Evolutionary conservation across 108 stramenopile species (phyloP), one percentile per base, ranked within the genome.

Genomic region (Cyclotella choctawhatcheeana): DNA sequence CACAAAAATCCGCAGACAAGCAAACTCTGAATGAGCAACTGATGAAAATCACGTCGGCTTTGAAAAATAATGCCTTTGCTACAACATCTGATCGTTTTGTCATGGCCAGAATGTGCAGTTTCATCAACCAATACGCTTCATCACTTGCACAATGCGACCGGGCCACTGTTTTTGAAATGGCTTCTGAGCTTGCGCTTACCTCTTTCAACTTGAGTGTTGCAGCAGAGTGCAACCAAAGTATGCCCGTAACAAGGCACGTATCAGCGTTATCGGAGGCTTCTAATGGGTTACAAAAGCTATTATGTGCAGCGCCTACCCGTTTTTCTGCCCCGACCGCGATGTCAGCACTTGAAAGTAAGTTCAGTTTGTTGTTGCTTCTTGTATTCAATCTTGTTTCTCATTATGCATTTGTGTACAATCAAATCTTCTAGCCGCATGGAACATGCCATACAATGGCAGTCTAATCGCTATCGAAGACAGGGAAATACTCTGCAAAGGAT

Each of bases 201-300:
- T 78, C 82, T 7, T 82, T 87, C 58, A 74, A 78, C 40, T 60
- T 64, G 55, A 68, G 78, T 27, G 64, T 75, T 5, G 69, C 68
- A n/a, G n/a, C n/a, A 7, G 32, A 34, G 14, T 81, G 58, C 32
- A 54, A 72, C 14, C 31, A 66, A 12, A 44, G 33, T n/a, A 70
- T 50, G 16, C 61, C 83, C 53, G 26, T 59, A 21, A 32, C 69
- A 5, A 44, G 47, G 1, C 45, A 45, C 13, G 20, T 62, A 27
- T 82, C 85, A 24, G 83, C 85, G 22, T 72, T 80, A 37, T 62
- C 80, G 6, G 82, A 88, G 65, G 86, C 89, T 35, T 76, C 85
- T 5, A 45, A 69, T 59, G 67, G 85, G 10, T 44, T 90, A 12
- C 48, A 81, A 51, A 43, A 71, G 14, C 44, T 89, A 3, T 61